Evolutionary conservation across 805 yeast genomes (phyloP).

Genomic region (Phaffomyces thermotolerans): DNA sequence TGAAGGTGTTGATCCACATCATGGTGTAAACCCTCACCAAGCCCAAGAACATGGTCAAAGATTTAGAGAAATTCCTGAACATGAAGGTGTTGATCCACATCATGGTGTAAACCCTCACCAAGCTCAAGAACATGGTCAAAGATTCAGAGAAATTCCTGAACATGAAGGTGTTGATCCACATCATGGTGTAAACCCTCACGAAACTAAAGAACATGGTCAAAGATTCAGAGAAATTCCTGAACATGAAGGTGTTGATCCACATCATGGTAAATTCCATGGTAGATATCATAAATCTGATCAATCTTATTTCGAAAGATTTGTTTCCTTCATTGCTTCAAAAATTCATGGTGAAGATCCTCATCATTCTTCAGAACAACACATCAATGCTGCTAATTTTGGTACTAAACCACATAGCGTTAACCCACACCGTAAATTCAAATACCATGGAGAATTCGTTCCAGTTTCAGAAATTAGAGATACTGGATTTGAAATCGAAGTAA

Average conservation of each 20-base stretch:
- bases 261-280: neutral
- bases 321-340: neutral
- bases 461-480: neutral
- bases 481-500: neutral
- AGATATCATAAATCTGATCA: neutral
- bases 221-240: neutral
- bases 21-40: slow-evolving; percentile 3
- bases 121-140: neutral
- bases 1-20: too few species aligned
- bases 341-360: neutral
- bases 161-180: slow-evolving; percentile 4
- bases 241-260: slow-evolving; percentile 3
- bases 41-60: neutral
- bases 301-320: neutral
- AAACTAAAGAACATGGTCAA: neutral
- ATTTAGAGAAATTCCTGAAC: neutral
- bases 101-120: neutral
- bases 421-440: neutral
- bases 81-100: slow-evolving; percentile 4
- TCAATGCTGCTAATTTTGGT: neutral
- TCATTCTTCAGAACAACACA: neutral
- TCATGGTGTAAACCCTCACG: neutral
- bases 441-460: neutral
- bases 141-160: neutral
- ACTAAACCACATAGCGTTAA: too few species aligned